phyloP scores from a whole-genome alignment of 495 filamentous ascomycete genomes.

The Articulospora tetracladia region DNA sequence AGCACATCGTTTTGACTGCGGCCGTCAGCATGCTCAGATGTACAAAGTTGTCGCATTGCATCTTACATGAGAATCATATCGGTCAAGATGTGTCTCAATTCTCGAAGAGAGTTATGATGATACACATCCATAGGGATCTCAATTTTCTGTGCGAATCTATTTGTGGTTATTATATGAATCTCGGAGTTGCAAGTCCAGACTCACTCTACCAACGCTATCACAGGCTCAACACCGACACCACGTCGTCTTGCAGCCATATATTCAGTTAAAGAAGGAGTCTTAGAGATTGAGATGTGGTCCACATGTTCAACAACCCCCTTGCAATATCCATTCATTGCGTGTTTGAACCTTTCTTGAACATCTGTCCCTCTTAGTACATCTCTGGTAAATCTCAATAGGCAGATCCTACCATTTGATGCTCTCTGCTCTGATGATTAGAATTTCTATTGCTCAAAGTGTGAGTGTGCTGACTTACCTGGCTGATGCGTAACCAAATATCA shows the following conservation, averaged over 20 bases:
- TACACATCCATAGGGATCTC: not conserved
- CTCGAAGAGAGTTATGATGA: not conserved
- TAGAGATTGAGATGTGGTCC: not conserved
- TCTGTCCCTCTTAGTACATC: not conserved
- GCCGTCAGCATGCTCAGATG: not conserved
- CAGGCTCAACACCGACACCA: not conserved
- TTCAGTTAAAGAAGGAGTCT: not conserved
- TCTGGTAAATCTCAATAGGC: too few species aligned
- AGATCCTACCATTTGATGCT: too few species aligned
- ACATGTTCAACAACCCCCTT: slow-evolving; percentile 4
- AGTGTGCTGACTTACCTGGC: not conserved
- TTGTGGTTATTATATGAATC: not conserved
- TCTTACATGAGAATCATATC: not conserved
- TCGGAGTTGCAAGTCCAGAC: not conserved
- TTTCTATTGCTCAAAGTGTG: not conserved
- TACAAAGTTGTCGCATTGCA: not conserved
- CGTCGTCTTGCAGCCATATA: not conserved
- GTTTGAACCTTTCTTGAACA: not conserved
- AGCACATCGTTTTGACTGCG: slow-evolving; percentile 4
- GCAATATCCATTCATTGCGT: not conserved
- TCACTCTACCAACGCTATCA: slow-evolving; percentile 1
- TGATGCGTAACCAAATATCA: not conserved
- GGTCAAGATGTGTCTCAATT: not conserved
- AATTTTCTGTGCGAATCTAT: not conserved
- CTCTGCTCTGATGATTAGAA: not conserved